A percentile compares a stretch with the other conserved stretches of the same genome.
phyloP scores from a whole-genome alignment of 2,329 filamentous ascomycete genomes.

The Talaromyces sp. region DNA sequence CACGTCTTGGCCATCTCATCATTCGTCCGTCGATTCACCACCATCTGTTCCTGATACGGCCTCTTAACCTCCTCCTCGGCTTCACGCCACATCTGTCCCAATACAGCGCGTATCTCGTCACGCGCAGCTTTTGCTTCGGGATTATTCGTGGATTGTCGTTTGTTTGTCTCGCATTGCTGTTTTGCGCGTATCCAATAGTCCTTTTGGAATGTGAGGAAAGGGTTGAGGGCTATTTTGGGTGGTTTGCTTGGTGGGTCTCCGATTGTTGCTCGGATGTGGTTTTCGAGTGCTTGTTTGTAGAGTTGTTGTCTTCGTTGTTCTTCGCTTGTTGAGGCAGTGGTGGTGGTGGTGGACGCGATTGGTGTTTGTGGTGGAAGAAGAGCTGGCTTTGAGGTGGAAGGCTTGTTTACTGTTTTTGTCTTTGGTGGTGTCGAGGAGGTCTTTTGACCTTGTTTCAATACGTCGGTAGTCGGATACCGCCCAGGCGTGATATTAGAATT shows the following conservation, averaged over 20 bases:
- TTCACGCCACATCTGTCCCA: slow-evolving; percentile 88
- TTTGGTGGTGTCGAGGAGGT: not conserved
- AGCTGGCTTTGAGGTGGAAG: slow-evolving; percentile 4
- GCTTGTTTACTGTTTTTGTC: not conserved
- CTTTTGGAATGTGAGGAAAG: slow-evolving; percentile 86
- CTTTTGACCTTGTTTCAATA: not conserved
- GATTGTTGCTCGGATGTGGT: slow-evolving; percentile 55
- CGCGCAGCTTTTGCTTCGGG: slow-evolving; percentile 61
- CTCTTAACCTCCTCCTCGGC: slow-evolving; percentile 63
- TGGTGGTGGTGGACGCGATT: slow-evolving; percentile 8
- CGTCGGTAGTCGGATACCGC: not conserved
- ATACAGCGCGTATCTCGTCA: slow-evolving; percentile 74
- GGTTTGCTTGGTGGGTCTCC: slow-evolving; percentile 69
- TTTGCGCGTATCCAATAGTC: slow-evolving; percentile 60
- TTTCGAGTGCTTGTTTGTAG: slow-evolving; percentile 55
- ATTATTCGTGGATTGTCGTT: slow-evolving; percentile 59
- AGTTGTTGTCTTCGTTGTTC: slow-evolving; percentile 29
- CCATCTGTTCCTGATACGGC: slow-evolving; percentile 72
- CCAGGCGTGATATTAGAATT: not conserved
- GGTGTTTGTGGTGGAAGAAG: not conserved
- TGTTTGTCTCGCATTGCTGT: slow-evolving; percentile 64
- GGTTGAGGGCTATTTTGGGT: slow-evolving; percentile 68
- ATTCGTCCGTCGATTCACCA: slow-evolving; percentile 64
- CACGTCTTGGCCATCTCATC: slow-evolving; percentile 62
- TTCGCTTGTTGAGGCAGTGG: not conserved